Percentiles rank a stretch among this genome's conserved stretches.
Evolutionary conservation across 164 flowering plant genomes (phyloP).

Genomic region (Magnolia sinica): DNA sequence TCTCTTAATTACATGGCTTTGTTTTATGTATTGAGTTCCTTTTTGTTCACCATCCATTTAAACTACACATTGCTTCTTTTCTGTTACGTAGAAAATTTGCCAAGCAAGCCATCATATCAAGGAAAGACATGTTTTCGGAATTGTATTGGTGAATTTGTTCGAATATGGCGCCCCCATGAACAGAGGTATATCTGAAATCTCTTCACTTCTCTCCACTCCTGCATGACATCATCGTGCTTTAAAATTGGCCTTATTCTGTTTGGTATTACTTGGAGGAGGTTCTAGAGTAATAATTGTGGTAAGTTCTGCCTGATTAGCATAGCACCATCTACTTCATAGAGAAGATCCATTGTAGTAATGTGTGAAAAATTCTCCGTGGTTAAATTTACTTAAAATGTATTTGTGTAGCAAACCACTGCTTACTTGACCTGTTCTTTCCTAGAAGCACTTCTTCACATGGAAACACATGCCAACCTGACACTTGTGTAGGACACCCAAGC

Average conservation of each 20-base stretch:
- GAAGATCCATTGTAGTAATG: too few relatives aligned
- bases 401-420: too few relatives aligned
- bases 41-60: not conserved
- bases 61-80: not conserved
- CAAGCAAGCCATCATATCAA: constrained; percentile 9
- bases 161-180: constrained; percentile 28
- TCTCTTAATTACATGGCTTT: not conserved
- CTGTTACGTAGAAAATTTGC: constrained; percentile 28
- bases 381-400: too few relatives aligned
- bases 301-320: too few relatives aligned
- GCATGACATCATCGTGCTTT: not conserved
- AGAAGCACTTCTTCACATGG: too few relatives aligned
- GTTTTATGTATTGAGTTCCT: not conserved
- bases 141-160: constrained; percentile 53
- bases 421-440: too few relatives aligned
- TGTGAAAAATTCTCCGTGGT: too few relatives aligned
- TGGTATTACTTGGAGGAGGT: too few relatives aligned
- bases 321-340: too few relatives aligned
- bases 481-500: too few relatives aligned
- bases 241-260: not conserved
- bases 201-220: not conserved
- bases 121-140: constrained; percentile 17
- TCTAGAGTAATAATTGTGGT: too few relatives aligned
- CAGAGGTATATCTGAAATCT: constrained; percentile 32
- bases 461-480: too few relatives aligned